Evolutionary conservation across 305 asterid genomes (phyloP), one percentile per base, ranked within the genome.

Genomic region (Fraxinus velutina): DNA sequence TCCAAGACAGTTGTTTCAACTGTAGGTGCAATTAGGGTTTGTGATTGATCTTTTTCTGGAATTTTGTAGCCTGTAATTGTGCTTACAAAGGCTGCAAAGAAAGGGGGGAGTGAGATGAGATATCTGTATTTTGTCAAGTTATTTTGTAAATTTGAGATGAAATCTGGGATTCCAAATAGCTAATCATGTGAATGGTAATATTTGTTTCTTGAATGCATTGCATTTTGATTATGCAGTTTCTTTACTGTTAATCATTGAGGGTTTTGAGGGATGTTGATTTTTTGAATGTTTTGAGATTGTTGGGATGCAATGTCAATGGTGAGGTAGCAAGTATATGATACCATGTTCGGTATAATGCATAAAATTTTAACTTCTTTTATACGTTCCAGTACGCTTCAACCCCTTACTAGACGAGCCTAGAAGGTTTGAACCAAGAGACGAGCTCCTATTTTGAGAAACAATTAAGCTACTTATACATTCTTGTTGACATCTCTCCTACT

Each of bases 1-100:
- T 76, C 78, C 81, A 71, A 60, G 82, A 76, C 62, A 76, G 86
- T 75, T 83, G 86, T 81, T 86, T 82, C 83, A 78, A 30, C 83
- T 81, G 81, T 84, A 81, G 79, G 81, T 73, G 78, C 82, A 83
- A 83, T 81, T 62, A 60, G 34, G 62, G 12, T 77, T 73, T 78
- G 78, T 82, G 73, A 27, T 37, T 79, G 77, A 77, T 82, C 82
- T 71, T 6, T 78, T 81, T 79, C 87, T 77, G 81, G 87, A 87
- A 80, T 79, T 19, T 19, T 17, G 79, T 66, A 2, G 9, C 83
- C 73, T 34, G 84, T 78, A 77, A 47, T 77, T 57, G 70, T 0
- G 30, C 70, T 6, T 60, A 60, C 4, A 22, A 60, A 21, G 27
- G 66, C 13, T 66, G 73, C 73, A 27, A 66, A 29, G 34, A 66